These are phyloP conservation scores for Alternaria brassicae DNA, from an alignment of 2,329 filamentous ascomycete species.

Conservation along the genomic window DNA sequence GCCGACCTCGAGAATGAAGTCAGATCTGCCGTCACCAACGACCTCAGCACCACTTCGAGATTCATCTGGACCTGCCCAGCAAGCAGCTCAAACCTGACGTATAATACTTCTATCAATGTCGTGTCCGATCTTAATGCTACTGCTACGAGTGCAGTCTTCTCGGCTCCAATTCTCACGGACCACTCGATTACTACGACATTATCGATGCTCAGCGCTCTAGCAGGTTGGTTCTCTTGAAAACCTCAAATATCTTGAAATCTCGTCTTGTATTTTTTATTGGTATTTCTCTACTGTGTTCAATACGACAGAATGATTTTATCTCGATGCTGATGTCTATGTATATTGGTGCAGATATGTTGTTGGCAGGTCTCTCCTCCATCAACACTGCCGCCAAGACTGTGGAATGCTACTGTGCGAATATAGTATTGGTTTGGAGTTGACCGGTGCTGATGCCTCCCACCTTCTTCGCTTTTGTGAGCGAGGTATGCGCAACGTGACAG, in stretches of 20 bases:
- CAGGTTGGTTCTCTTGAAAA: constrained; percentile 31
- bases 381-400: no score
- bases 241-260: not conserved
- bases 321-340: no score
- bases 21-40: constrained; percentile 65
- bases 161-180: constrained; percentile 22
- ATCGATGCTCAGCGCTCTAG: constrained; percentile 32
- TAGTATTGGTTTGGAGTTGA: no score
- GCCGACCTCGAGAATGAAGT: constrained; percentile 64
- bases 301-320: no score
- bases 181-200: constrained; percentile 34
- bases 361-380: not conserved
- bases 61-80: constrained; percentile 62
- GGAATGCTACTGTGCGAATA: not conserved
- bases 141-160: constrained; percentile 14
- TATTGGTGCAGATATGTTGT: not conserved
- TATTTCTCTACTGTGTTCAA: no score
- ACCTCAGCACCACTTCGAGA: constrained; percentile 59
- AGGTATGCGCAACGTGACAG: not conserved
- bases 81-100: constrained; percentile 11
- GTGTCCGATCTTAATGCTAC: not conserved
- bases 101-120: not conserved
- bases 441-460: no score
- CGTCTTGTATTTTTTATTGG: no score
- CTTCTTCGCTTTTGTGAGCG: rapidly evolving